Percentiles rank a stretch among this genome's conserved stretches.
These are phyloP conservation scores for Cordyceps pruinosa DNA, from an alignment of 2,329 filamentous ascomycete species.

Conservation along the genomic window DNA sequence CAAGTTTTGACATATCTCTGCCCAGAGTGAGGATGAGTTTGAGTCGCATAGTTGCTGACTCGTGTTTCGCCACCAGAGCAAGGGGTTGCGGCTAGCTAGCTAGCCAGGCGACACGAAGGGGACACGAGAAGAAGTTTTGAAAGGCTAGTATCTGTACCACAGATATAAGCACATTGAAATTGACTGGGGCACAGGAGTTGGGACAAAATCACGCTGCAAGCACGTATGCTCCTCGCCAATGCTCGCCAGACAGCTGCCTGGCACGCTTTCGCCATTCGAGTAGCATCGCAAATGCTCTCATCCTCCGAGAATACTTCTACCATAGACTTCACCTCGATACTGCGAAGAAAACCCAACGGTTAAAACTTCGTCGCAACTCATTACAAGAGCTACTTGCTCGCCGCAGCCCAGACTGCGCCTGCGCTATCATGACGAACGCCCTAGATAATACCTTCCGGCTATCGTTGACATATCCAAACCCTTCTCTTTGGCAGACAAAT, in stretches of 20 bases:
- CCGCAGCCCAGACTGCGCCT: neutral
- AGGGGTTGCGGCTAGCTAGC: too few relatives aligned
- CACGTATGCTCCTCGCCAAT: neutral
- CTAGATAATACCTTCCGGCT: conserved; percentile 15
- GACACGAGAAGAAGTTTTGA: conserved; percentile 2
- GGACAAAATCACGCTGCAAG: neutral
- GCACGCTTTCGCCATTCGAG: neutral
- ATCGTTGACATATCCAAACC: conserved; percentile 29
- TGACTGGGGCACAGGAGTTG: neutral
- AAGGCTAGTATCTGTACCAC: conserved; percentile 8
- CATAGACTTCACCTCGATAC: neutral
- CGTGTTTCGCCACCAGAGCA: too few relatives aligned
- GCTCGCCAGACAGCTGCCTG: neutral
- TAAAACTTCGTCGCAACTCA: too few relatives aligned
- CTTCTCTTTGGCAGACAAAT: conserved; percentile 19
- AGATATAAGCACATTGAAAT: neutral
- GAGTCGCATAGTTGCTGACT: neutral
- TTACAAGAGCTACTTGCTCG: neutral
- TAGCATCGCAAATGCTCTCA: neutral
- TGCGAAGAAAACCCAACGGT: neutral
- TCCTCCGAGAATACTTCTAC: neutral
- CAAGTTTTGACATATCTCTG: too few relatives aligned
- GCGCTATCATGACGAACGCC: neutral
- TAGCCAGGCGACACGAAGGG: neutral
- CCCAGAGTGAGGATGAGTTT: too few relatives aligned